These are phyloP conservation scores for Acacia melanoxylon DNA, from an alignment of 306 rosid genomes.

Conservation along the genomic window DNA sequence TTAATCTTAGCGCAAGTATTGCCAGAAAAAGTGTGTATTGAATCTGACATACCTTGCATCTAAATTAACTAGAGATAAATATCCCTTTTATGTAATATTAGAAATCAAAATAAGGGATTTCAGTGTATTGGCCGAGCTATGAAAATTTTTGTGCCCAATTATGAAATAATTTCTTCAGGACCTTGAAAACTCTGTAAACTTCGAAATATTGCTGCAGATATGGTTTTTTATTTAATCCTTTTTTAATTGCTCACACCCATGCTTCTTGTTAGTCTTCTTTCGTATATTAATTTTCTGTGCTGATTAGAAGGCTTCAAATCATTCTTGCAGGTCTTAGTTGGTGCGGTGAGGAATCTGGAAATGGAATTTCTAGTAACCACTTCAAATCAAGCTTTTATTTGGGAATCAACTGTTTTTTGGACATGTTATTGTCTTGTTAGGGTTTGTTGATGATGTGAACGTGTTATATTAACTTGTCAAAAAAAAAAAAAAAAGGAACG, in stretches of 20 bases:
- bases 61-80: neutral
- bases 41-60: neutral
- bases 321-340: conserved; percentile 28
- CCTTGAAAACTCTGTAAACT: neutral
- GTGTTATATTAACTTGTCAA: neutral
- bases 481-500: too few relatives aligned
- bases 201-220: neutral
- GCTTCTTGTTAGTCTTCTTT: neutral
- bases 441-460: conserved; percentile 33
- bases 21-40: neutral
- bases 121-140: neutral
- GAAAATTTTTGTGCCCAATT: neutral
- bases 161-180: neutral
- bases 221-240: neutral
- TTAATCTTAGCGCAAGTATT: neutral
- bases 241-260: neutral
- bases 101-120: neutral
- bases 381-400: conserved; percentile 25
- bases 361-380: conserved; percentile 6
- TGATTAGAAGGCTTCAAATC: conserved; percentile 8
- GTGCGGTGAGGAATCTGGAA: conserved; percentile 32
- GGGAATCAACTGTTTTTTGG: conserved; percentile 34
- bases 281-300: neutral
- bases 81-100: neutral
- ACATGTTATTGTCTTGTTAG: conserved; percentile 13